Evolutionary conservation across 2,329 filamentous ascomycete species (phyloP), one percentile per base, ranked within the genome.

Genomic region (Escovopsis weberi): DNA sequence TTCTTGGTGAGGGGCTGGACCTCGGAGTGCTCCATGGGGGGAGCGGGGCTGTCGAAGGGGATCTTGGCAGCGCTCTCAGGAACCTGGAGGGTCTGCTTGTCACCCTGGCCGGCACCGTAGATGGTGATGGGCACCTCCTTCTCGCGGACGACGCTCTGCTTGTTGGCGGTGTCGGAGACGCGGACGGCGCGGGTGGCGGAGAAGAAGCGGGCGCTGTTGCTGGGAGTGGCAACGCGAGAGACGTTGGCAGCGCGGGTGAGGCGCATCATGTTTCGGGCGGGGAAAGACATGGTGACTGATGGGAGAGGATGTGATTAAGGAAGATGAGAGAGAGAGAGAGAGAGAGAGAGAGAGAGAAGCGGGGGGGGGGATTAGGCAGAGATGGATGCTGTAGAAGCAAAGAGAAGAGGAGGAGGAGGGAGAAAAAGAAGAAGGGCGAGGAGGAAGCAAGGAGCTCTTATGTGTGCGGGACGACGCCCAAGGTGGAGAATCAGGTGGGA

Each of bases 51-150:
- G 50, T 68, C 59, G 47, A 62, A 57, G 46, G 68, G 61, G 43
- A 67, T 59, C 40, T 63, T 60, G 45, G 64, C 58, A 45, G 65
- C 63, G 35, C 48, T 54, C 34, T 62, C 58, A 36, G 65, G 57
- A 36, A 77, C 72, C 39, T 69, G 69, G 44, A 77, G 72, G 44
- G 65, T 74, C 59, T 68, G 71, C 58, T 73, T 70, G 53, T 74
- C 72, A 44, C 69, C 70, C 50, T 72, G 57, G 42, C 61, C 60
- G 28, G 56, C 51, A 40, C 55, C 51, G 57, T 75, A 77, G 51
- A 73, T 62, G 19, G 72, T 72, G 43, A 75, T 71, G 26, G 72
- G 71, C 12, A 77, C 61, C 53, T 75, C 70, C 50, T 70, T 71
- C 62, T 76, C 72, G 48, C 67, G 68, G 48, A 76, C 68, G 11